A percentile compares a stretch with the other conserved stretches of the same genome.
phyloP scores from a whole-genome alignment of 192 early-diverging fungal genomes.

The Phlyctochytrium bullatum region DNA sequence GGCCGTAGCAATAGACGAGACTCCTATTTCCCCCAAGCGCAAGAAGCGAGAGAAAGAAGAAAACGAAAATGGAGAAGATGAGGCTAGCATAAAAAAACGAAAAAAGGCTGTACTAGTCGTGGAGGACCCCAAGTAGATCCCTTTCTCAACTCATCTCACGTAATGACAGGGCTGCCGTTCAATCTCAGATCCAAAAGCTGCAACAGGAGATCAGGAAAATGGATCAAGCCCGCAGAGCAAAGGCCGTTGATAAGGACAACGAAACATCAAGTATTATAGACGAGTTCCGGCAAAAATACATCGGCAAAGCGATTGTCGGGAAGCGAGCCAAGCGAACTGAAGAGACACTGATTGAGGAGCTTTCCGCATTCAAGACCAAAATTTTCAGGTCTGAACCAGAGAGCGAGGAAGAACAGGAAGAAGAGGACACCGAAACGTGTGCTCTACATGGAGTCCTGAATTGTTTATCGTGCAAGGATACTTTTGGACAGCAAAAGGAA shows the following conservation, averaged over 20 bases:
- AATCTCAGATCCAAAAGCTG: constrained; percentile 61
- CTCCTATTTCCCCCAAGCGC: too few species aligned
- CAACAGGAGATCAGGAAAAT: constrained; percentile 66
- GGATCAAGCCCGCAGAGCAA: constrained; percentile 16
- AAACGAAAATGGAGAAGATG: constrained; percentile 8
- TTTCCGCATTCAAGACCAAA: constrained; percentile 21
- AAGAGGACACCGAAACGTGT: constrained; percentile 44
- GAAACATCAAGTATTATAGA: constrained; percentile 32
- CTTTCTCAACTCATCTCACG: too few species aligned
- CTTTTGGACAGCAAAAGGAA: constrained; percentile 41
- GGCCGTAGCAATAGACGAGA: constrained; percentile 32
- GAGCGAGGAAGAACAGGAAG: constrained; percentile 2
- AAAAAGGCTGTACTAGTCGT: too few species aligned
- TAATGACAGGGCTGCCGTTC: constrained; percentile 17
- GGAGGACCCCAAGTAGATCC: too few species aligned
- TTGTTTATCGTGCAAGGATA: constrained; percentile 71
- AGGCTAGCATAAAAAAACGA: too few species aligned
- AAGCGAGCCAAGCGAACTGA: constrained; percentile 8
- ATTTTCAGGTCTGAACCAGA: neutral
- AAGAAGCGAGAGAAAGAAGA: constrained; percentile 33
- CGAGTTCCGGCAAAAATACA: constrained; percentile 25
- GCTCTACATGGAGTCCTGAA: constrained; percentile 63
- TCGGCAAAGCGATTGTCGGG: constrained; percentile 14
- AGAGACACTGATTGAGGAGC: constrained; percentile 10
- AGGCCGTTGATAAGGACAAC: constrained; percentile 12